A percentile compares a stretch with the other conserved stretches of the same genome.
phyloP scores from a whole-genome alignment of 2,329 filamentous ascomycete species.

The Cercospora beticola region DNA sequence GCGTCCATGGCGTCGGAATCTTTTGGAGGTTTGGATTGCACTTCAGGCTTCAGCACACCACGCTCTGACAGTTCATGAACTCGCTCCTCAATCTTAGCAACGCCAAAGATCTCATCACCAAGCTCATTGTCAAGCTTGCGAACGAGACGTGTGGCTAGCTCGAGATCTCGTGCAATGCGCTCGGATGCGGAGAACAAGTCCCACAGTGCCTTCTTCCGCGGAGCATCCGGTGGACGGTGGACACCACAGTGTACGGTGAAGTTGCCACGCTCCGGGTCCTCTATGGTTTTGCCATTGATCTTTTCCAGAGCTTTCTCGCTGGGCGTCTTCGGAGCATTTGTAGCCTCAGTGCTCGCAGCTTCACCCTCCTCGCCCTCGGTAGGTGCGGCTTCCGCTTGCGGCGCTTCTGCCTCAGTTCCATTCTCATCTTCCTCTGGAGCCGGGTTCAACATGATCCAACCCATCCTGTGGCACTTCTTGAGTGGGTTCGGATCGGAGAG shows the following conservation, averaged over 20 bases:
- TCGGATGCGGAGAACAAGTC: conserved; percentile 94
- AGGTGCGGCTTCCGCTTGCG: conserved; percentile 10
- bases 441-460: conserved; percentile 95
- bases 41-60: conserved; percentile 71
- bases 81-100: conserved; percentile 77
- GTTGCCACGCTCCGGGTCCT: conserved; percentile 88
- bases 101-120: conserved; percentile 72
- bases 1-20: conserved; percentile 62
- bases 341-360: conserved; percentile 13
- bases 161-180: conserved; percentile 84
- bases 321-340: conserved; percentile 30
- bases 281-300: conserved; percentile 97
- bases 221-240: conserved; percentile 81
- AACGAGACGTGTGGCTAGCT: conserved; percentile 77
- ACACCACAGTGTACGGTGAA: conserved; percentile 97
- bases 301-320: conserved; percentile 80
- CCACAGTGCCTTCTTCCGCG: conserved; percentile 93
- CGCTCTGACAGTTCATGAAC: conserved; percentile 77
- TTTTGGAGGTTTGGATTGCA: conserved; percentile 54
- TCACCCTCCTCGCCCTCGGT: conserved; percentile 18
- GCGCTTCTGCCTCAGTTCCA: conserved; percentile 63
- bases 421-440: conserved; percentile 66
- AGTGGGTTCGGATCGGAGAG: conserved; percentile 94
- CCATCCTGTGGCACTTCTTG: conserved; percentile 95
- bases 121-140: conserved; percentile 83